Percentiles rank a stretch among this genome's conserved stretches.
Evolutionary conservation across 1,284 basidiomycete genomes (phyloP).

Genomic region (Tranzscheliella williamsii): DNA sequence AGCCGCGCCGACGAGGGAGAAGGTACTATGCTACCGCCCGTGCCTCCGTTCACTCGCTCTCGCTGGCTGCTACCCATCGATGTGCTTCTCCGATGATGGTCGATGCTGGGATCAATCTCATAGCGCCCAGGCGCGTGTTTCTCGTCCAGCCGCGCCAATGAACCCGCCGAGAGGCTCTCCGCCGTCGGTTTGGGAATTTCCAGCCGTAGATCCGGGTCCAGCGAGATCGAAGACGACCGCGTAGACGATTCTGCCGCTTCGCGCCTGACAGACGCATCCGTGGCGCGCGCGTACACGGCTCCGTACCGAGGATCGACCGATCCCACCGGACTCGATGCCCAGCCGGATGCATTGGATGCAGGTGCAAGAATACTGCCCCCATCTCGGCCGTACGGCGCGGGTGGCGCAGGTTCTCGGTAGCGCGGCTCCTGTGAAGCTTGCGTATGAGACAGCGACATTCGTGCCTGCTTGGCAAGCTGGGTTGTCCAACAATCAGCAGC

Average conservation of each 20-base stretch:
- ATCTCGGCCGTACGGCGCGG: conserved; percentile 22
- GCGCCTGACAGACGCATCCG: conserved; percentile 17
- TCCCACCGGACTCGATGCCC: conserved; percentile 13
- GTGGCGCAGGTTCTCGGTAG: conserved; percentile 30
- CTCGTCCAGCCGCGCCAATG: not conserved
- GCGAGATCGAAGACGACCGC: conserved; percentile 10
- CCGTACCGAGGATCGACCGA: conserved; percentile 26
- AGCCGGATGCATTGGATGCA: conserved; percentile 9
- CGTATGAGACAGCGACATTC: conserved; percentile 30
- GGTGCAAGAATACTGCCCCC: conserved; percentile 5
- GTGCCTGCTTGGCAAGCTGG: conserved; percentile 24
- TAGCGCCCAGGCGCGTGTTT: not conserved
- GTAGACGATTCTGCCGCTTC: conserved; percentile 14
- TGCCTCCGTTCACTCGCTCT: not conserved
- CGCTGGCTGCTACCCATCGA: conserved; percentile 34
- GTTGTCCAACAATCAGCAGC: conserved; percentile 34
- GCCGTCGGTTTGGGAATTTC: not conserved
- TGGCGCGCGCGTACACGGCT: conserved; percentile 18
- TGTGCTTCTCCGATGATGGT: conserved; percentile 25
- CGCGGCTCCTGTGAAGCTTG: conserved; percentile 11
- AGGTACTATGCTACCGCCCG: conserved; percentile 4
- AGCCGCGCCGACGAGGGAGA: conserved; percentile 12
- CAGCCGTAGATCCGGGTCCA: conserved; percentile 22
- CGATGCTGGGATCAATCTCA: conserved; percentile 1
- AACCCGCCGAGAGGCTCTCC: not conserved